A percentile compares a stretch with the other conserved stretches of the same genome.
Evolutionary conservation across 345 rosid genomes (phyloP).

Genomic region (Raphanus raphanistrum): DNA sequence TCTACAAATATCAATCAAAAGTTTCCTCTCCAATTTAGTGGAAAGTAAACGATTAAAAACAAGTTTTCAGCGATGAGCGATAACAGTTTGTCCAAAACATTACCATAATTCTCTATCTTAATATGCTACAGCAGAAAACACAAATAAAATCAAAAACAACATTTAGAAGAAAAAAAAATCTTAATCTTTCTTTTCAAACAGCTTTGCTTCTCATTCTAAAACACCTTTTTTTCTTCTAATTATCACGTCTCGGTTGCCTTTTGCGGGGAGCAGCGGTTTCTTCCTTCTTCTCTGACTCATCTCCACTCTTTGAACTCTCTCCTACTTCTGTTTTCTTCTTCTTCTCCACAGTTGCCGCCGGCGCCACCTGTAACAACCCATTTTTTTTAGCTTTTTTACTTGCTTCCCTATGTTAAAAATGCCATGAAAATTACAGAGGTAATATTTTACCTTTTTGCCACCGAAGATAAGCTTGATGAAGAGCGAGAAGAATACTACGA

Average conservation of each 20-base stretch:
- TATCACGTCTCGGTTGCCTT: conserved; percentile 60
- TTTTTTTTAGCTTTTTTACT: conserved; percentile 10
- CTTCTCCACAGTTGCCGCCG: conserved; percentile 30
- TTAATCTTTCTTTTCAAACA: conserved; percentile 7
- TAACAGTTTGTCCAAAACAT: neutral
- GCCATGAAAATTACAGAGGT: neutral
- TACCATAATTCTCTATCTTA: neutral
- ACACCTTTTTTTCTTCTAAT: conserved; percentile 24
- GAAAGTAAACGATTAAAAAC: neutral
- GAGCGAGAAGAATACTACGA: conserved; percentile 49
- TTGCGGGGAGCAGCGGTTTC: conserved; percentile 51
- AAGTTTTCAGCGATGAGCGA: neutral
- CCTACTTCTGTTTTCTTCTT: conserved; percentile 41
- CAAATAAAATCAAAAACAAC: conserved; percentile 9
- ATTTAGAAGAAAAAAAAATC: neutral
- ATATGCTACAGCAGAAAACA: conserved; percentile 21
- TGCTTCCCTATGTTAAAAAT: no score
- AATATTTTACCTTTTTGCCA: conserved; percentile 60
- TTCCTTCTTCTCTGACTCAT: conserved; percentile 52
- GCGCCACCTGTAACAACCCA: conserved; percentile 26
- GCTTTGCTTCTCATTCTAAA: conserved; percentile 3
- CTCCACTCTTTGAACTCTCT: conserved; percentile 51
- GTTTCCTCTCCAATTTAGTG: neutral
- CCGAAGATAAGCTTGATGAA: conserved; percentile 60
- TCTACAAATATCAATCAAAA: neutral